These are phyloP conservation scores for Exobasidium rhododendri DNA, from an alignment of 1,284 basidiomycete species.

Conservation along the genomic window DNA sequence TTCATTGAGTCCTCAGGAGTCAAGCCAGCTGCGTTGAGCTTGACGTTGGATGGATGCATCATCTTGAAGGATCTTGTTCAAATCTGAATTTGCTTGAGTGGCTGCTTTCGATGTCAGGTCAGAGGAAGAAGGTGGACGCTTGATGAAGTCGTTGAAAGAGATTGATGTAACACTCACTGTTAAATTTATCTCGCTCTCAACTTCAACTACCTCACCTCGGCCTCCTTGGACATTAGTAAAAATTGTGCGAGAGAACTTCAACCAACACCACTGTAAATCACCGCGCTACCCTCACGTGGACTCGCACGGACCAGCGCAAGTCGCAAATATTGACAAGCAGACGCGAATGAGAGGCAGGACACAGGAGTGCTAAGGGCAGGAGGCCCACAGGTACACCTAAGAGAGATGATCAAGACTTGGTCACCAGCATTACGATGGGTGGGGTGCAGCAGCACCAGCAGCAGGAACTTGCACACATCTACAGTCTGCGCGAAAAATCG, in stretches of 20 bases:
- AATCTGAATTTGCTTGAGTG: background rate
- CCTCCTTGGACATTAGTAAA: too few relatives aligned
- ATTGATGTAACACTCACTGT: background rate
- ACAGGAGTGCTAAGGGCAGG: too few relatives aligned
- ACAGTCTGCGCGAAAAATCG: background rate
- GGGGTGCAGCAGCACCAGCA: background rate
- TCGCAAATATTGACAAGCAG: too few relatives aligned
- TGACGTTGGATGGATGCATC: constrained; percentile 34
- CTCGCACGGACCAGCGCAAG: background rate
- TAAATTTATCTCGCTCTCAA: too few relatives aligned
- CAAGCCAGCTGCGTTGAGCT: constrained; percentile 53
- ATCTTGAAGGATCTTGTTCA: background rate
- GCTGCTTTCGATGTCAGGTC: background rate
- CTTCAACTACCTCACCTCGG: too few relatives aligned
- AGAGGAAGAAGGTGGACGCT: background rate
- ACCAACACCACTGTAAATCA: constrained; percentile 4
- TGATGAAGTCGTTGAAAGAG: background rate
- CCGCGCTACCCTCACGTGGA: background rate
- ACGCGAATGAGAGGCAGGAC: background rate
- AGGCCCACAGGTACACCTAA: too few relatives aligned
- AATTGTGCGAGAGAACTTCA: constrained; percentile 9
- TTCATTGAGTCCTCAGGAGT: constrained; percentile 50
- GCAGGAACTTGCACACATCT: background rate
- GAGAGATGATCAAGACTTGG: background rate
- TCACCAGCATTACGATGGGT: background rate